Conservation (phyloP, 768 basidiomycete species). For the Kwoniella dendrophila region DNA sequence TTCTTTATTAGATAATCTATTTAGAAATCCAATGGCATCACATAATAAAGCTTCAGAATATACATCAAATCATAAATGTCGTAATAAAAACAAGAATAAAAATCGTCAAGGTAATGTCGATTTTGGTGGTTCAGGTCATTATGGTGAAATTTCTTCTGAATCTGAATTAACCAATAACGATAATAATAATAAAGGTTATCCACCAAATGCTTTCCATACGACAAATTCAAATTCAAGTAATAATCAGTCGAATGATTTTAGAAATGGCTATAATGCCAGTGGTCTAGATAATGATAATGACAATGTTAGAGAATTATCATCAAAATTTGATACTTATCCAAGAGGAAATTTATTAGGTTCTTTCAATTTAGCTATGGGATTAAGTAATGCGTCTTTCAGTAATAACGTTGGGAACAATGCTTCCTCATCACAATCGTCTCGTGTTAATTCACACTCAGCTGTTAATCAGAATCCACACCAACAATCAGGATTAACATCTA, state of each 20-base stretch:
- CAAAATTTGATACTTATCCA: too few relatives aligned
- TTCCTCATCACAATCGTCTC: too few relatives aligned
- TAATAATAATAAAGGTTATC: slow-evolving; percentile 21
- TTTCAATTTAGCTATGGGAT: too few relatives aligned
- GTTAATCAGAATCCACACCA: too few relatives aligned
- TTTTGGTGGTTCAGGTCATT: slow-evolving; percentile 11
- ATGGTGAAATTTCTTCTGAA: neutral
- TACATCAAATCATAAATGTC: slow-evolving; percentile 40
- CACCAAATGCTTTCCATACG: slow-evolving; percentile 22
- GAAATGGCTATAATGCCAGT: too few relatives aligned
- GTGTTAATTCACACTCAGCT: too few relatives aligned
- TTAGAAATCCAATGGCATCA: slow-evolving; percentile 54
- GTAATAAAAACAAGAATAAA: slow-evolving; percentile 17
- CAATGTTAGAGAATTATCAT: too few relatives aligned
- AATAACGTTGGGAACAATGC: too few relatives aligned
- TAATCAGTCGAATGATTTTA: neutral
- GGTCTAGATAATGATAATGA: neutral
- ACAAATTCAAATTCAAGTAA: slow-evolving; percentile 4
- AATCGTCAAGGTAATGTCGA: slow-evolving; percentile 7
- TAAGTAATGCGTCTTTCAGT: too few relatives aligned
- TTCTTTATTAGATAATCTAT: slow-evolving; percentile 54
- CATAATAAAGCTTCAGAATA: slow-evolving; percentile 55
- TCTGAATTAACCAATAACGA: neutral
- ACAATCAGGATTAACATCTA: too few relatives aligned
- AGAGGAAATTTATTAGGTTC: too few relatives aligned